These are phyloP conservation scores for Ustilago shanxiensis DNA, from an alignment of 1,284 basidiomycete species.

Conservation along the genomic window DNA sequence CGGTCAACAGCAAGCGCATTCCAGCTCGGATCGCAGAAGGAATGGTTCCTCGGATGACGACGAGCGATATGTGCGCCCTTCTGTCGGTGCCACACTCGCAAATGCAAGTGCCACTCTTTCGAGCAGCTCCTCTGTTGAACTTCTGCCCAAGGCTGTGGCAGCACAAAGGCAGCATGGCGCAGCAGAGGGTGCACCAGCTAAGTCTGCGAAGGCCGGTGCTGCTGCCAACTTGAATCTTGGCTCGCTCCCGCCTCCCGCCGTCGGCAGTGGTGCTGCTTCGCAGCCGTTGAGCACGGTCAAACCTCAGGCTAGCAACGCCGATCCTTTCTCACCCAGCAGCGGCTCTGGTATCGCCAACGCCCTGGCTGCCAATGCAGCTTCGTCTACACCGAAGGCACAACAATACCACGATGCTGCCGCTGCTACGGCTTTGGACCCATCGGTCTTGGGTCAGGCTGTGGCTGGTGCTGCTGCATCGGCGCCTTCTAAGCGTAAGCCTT, in stretches of 20 bases:
- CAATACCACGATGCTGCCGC: constrained; percentile 19
- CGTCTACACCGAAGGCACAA: constrained; percentile 35
- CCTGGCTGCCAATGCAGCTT: constrained; percentile 11
- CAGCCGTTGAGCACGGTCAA: constrained; percentile 37
- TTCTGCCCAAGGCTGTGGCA: constrained; percentile 44
- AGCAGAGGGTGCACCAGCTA: constrained; percentile 2
- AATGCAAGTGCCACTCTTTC: constrained; percentile 53
- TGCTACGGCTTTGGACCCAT: constrained; percentile 27
- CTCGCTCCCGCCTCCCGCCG: constrained; percentile 32
- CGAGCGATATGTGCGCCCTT: constrained; percentile 29
- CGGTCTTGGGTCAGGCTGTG: constrained; percentile 21
- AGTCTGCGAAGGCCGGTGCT: constrained; percentile 12
- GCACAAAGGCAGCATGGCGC: constrained; percentile 31
- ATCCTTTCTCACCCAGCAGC: constrained; percentile 24
- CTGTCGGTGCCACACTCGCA: constrained; percentile 46
- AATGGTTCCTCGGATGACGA: constrained; percentile 50
- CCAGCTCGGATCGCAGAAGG: constrained; percentile 25
- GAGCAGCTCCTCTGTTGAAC: constrained; percentile 51
- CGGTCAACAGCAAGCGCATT: constrained; percentile 22
- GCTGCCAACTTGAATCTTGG: constrained; percentile 46
- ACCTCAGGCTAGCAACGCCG: constrained; percentile 19
- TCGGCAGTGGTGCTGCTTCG: constrained; percentile 11
- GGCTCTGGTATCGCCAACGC: constrained; percentile 11
- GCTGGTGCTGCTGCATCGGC: constrained; percentile 5
- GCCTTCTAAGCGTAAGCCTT: constrained; percentile 46